phyloP scores from a whole-genome alignment of 1,284 basidiomycete species.

The Malassezia restricta region DNA sequence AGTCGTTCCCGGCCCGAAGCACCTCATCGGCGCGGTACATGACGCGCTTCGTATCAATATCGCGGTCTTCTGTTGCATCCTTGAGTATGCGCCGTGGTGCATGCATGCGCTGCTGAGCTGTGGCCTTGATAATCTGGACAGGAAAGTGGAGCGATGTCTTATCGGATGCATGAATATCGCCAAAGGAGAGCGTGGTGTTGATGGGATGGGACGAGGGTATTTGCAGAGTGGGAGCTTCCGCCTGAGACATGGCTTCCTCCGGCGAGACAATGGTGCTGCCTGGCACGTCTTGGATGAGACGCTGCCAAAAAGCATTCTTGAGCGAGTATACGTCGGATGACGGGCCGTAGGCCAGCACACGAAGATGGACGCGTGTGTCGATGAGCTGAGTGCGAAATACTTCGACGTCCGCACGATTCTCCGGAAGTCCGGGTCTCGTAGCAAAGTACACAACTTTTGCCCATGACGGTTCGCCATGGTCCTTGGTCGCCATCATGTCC shows the following conservation, averaged over 20 bases:
- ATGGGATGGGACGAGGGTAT: slow-evolving; percentile 22
- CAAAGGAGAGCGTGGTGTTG: slow-evolving; percentile 27
- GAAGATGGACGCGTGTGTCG: neutral
- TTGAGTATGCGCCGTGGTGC: slow-evolving; percentile 50
- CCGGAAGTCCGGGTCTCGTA: neutral
- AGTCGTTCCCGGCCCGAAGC: slow-evolving; percentile 40
- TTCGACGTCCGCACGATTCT: neutral
- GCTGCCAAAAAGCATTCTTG: slow-evolving; percentile 53
- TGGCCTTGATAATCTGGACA: slow-evolving; percentile 72
- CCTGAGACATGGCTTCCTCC: slow-evolving; percentile 21
- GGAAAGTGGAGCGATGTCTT: slow-evolving; percentile 55
- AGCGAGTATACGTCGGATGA: neutral
- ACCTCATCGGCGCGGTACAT: slow-evolving; percentile 3
- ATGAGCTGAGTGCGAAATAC: neutral
- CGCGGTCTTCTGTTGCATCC: slow-evolving; percentile 3
- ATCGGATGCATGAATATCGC: slow-evolving; percentile 18
- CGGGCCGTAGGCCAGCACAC: slow-evolving; percentile 1
- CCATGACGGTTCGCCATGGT: neutral
- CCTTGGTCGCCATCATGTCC: neutral
- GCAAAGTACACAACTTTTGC: slow-evolving; percentile 10
- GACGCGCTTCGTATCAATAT: slow-evolving; percentile 2
- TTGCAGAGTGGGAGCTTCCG: slow-evolving; percentile 23
- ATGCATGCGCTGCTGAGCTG: slow-evolving; percentile 60
- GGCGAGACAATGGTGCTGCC: slow-evolving; percentile 51
- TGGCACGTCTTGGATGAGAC: slow-evolving; percentile 50